Base-by-base conservation (phyloP, 2,329 filamentous ascomycete species). In the Metarhizium album region DNA sequence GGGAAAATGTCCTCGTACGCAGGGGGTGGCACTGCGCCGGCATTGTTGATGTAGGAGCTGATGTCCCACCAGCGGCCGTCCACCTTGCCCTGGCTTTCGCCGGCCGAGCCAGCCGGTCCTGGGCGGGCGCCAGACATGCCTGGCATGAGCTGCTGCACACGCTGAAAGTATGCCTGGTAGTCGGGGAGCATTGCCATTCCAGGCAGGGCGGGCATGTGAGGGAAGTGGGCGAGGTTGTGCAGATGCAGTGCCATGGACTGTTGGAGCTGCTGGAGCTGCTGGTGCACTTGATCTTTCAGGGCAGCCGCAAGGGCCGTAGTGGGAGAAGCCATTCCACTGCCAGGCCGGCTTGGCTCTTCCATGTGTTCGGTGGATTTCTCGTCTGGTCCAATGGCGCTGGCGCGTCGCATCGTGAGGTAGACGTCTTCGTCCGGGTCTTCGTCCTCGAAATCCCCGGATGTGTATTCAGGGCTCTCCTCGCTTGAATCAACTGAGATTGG, bases 1-100 rank as follows among this genome's bases (percentile, higher is more conserved):
- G 86, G 87, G 63, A 82, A 93, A 27, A 93, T 79, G 46, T 90
- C 87, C 49, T 90, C 83, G 57, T 93, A 93, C 0, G 87, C 79
- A 9, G 87, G 87, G 8, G 86, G 86, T 31, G 78, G 73, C 3
- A 74, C 70, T 9, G 78, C 67, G 27, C 35, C 24, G 38, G 68
- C 69, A 20, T 67, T 70, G 16, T 70, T 67, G 58, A 75, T 72
- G 37, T 74, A 68, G 8, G 80, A 80, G 43, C 84, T 75, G 27
- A 84, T 69, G 60, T 85, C 82, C 79, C 82, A 87, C 83, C 84
- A 87, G 53, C 76, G 75, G 57, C 72, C 72, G 48, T 81, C 76
- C 50, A 72, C 64, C 48, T 74, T 75, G 38, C 65, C 55, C 46
- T 65, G 52, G 23, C 67, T 62, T 29, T 68, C 67, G 16, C 61